Base-by-base conservation (phyloP, 179 eudicot genomes). In the Carnegiea gigantea region DNA sequence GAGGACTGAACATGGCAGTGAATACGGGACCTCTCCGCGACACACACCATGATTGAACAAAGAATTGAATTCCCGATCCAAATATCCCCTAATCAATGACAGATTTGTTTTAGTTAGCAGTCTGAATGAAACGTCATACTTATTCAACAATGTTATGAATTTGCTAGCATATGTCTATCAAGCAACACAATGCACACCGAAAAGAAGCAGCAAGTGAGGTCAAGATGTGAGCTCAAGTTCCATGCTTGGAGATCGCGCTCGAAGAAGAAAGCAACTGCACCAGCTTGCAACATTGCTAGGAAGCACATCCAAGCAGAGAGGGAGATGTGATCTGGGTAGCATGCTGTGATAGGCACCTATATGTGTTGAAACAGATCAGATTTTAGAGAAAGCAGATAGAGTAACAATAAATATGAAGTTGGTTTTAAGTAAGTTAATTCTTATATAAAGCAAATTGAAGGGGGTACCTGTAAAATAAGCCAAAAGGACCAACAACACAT, bases 31-130 rank as follows among this genome's bases (percentile, higher is more conserved):
- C 98, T 84, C 86, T 88, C 6, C 54, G 87, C 1, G 91, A 79
- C 11, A 93, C 81, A 83, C 93, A 90, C 96, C 96, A 93, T 0
- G 98, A 86, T 85, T 92, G 98, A 21, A 87, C 82, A 40, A 90
- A 84, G 87, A 90, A 87, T 46, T 90, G 85, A 65, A 90, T 65
- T 51, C 90, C 96, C 0, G 96, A 92, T 68, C 90, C 91, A 60
- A 88, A 28, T 13, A 90, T 75, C 77, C 94, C 98, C 98, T 93
- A 26, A 68, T 70, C 38, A 76, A 24, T 20, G 5, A 26, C 40
- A 2, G 15, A 49, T 14, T 44, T 13, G 43, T 28, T 73, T 28
- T 24, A 26, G 17, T 24, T 28, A 10, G 72, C 6, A 0, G 72
- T 28, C 12, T 51, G 57, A 17, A 60, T 60, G 24, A 60, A 6